Evolutionary conservation across 371 early-diverging fungal species (phyloP).

Genomic region (Mortierella sp.): DNA sequence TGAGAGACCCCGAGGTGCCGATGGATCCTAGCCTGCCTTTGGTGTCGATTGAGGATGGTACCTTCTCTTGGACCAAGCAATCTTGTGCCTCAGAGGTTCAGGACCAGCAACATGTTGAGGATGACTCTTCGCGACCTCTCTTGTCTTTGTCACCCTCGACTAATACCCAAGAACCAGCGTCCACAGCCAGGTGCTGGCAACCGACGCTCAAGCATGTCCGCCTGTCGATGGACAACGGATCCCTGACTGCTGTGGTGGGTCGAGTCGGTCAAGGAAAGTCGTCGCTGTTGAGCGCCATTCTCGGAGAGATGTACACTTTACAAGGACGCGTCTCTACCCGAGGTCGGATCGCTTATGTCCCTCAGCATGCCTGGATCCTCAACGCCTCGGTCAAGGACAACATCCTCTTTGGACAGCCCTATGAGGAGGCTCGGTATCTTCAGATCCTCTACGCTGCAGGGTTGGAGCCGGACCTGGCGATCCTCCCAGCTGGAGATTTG

Average conservation of each 20-base stretch:
- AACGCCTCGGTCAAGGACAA: slow-evolving; percentile 86
- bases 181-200: slow-evolving; percentile 17
- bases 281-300: slow-evolving; percentile 70
- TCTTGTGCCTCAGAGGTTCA: slow-evolving; percentile 74
- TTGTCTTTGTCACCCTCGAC: slow-evolving; percentile 77
- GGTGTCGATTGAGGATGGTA: slow-evolving; percentile 48
- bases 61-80: slow-evolving; percentile 68
- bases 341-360: slow-evolving; percentile 76
- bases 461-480: slow-evolving; percentile 78
- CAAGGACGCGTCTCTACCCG: slow-evolving; percentile 59
- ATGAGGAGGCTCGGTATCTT: slow-evolving; percentile 70
- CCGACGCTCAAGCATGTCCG: slow-evolving; percentile 71
- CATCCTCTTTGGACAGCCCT: slow-evolving; percentile 83
- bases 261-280: slow-evolving; percentile 74
- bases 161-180: slow-evolving; percentile 60
- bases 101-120: slow-evolving; percentile 78
- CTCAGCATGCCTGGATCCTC: slow-evolving; percentile 88
- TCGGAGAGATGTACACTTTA: slow-evolving; percentile 70
- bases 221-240: slow-evolving; percentile 72
- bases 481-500: slow-evolving; percentile 85
- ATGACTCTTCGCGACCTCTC: slow-evolving; percentile 78
- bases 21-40: slow-evolving; percentile 67
- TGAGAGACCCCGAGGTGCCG: slow-evolving; percentile 76
- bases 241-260: slow-evolving; percentile 75
- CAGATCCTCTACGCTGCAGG: slow-evolving; percentile 70